These are phyloP conservation scores for Entomortierella parvispora DNA, from an alignment of 192 early-diverging fungal genomes.

Conservation along the genomic window DNA sequence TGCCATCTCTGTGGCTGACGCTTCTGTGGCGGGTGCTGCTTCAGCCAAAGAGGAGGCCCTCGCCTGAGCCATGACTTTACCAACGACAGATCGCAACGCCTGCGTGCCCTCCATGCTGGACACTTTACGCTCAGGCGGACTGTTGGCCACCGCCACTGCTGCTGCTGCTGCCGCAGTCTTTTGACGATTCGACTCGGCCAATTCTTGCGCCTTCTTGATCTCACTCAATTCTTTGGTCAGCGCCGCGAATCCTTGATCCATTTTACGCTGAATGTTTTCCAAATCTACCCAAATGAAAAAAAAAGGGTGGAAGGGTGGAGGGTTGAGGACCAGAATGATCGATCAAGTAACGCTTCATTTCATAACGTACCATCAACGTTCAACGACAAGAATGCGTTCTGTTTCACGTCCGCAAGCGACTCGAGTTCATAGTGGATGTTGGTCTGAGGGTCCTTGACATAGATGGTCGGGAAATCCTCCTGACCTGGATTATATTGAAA, in stretches of 20 bases:
- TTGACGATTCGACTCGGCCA: constrained; percentile 26
- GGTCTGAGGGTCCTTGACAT: constrained; percentile 66
- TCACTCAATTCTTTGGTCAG: constrained; percentile 56
- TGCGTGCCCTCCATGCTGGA: constrained; percentile 4
- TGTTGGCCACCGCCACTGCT: constrained; percentile 4
- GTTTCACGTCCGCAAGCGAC: constrained; percentile 66
- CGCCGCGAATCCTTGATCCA: constrained; percentile 51
- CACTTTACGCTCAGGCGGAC: neutral
- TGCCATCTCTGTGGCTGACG: neutral
- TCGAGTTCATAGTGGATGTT: constrained; percentile 75
- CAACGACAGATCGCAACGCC: constrained; percentile 29
- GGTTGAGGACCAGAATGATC: too few relatives aligned
- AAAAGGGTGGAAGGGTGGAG: constrained; percentile 6
- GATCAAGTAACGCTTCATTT: too few relatives aligned
- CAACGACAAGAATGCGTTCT: constrained; percentile 64
- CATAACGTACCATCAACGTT: constrained; percentile 61
- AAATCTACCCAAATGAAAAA: constrained; percentile 22
- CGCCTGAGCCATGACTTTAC: constrained; percentile 35
- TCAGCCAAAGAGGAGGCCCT: constrained; percentile 2
- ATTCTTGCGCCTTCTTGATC: constrained; percentile 51
- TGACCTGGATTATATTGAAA: constrained; percentile 71
- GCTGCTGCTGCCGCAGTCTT: constrained; percentile 22
- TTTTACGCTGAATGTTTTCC: constrained; percentile 58
- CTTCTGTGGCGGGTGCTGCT: neutral
- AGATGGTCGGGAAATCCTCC: constrained; percentile 73